phyloP scores from a whole-genome alignment of 2,329 filamentous ascomycete species.

The Chalaropsis thielavioides region DNA sequence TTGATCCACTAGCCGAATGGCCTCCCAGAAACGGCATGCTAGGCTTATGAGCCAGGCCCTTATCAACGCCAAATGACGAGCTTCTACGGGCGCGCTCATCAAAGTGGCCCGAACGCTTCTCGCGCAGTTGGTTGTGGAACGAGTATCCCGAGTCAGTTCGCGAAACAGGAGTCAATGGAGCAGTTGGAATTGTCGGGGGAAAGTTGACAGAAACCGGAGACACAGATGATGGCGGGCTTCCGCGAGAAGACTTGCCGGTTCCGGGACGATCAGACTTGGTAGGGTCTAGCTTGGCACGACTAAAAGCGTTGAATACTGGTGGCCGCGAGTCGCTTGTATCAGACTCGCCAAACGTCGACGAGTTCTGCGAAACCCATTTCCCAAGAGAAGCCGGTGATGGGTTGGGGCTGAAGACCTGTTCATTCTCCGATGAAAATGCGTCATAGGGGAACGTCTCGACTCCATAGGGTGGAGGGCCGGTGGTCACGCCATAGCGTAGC shows the following conservation, averaged over 20 bases:
- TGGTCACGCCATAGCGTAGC: constrained; percentile 67
- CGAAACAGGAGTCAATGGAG: constrained; percentile 57
- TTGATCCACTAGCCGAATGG: constrained; percentile 44
- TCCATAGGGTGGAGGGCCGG: constrained; percentile 84
- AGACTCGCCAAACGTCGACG: constrained; percentile 66
- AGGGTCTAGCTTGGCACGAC: constrained; percentile 56
- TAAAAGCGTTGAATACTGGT: constrained; percentile 82
- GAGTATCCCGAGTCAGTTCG: constrained; percentile 86
- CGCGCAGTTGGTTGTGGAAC: constrained; percentile 68
- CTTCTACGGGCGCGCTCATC: constrained; percentile 70
- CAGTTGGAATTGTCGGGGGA: constrained; percentile 45
- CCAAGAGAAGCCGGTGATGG: constrained; percentile 58
- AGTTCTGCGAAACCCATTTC: constrained; percentile 80
- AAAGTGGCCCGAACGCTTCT: constrained; percentile 91
- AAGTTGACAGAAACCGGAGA: constrained; percentile 71
- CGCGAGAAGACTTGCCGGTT: constrained; percentile 51
- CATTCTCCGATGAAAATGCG: constrained; percentile 75
- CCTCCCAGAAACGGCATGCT: constrained; percentile 60
- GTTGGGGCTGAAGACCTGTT: constrained; percentile 60
- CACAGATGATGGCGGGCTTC: constrained; percentile 47
- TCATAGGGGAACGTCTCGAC: constrained; percentile 87
- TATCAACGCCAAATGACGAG: constrained; percentile 79
- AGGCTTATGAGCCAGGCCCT: constrained; percentile 52
- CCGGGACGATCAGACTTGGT: constrained; percentile 59
- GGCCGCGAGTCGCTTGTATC: constrained; percentile 37